Evolutionary conservation across 495 filamentous ascomycete genomes (phyloP), one percentile per base, ranked within the genome.

Genomic region (Clavariopsis aquatica): DNA sequence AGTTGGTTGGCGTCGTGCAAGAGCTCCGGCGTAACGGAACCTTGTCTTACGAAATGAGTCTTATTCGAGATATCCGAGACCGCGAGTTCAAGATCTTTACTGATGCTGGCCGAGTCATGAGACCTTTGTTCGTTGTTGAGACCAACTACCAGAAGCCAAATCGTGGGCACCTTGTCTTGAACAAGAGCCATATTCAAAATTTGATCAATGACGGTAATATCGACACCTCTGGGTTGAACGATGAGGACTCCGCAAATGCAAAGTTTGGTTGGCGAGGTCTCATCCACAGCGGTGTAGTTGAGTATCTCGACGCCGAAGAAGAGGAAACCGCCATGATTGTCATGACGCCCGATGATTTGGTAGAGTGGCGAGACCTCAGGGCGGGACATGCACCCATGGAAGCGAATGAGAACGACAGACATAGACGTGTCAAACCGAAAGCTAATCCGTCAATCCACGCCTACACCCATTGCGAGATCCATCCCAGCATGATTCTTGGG

Each of bases 11-110:
- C 61, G 84, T 89, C 31, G 87, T 98, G 52, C 83, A 86, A 56
- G 80, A 86, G n/a, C 78, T 97, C 46, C 85, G 95, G 49, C 81
- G 93, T 26, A 85, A 85, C 45, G 85, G 86, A 68, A 81, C 87
- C 74, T 90, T 97, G 62, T 88, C 87, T 1, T 87, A 88, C 70
- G 93, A 97, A 78, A 90, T 97, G 61, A 96, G 91, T 66, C 81
- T 99, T 62, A 87, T 99, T 70, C 83, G 93, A 60, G 94, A 99
- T 68, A 96, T 98, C 62, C 87, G 95, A 72, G 94, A 98, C 71
- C 85, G 93, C 36, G 94, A 98, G 73, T 96, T 99, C 83, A 96
- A 96, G 76, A 93, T 99, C 71, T 96, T 97, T 75, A 96, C 94
- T 6, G 94, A 99, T 75, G 92, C 93, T 45, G 94, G 94, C 12